phyloP scores from a whole-genome alignment of 106 monocot species.

The Apostasia ramifera region DNA sequence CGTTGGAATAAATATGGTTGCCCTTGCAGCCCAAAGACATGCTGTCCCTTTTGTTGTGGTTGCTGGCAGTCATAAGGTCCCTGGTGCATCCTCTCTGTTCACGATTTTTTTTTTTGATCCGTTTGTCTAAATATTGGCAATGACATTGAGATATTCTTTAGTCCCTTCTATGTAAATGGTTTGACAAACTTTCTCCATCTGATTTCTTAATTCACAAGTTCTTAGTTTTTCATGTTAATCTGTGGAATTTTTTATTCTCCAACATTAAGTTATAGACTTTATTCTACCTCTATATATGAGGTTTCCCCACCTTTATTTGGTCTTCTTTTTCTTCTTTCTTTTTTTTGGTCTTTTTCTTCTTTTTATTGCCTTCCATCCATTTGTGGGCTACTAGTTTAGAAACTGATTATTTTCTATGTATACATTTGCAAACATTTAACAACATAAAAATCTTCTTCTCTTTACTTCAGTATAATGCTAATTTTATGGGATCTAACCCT shows the following conservation, averaged over 20 bases:
- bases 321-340: neutral
- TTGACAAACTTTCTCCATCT: too few relatives aligned
- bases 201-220: too few relatives aligned
- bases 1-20: conserved; percentile 90
- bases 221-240: too few relatives aligned
- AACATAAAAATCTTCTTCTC: too few relatives aligned
- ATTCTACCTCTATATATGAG: neutral
- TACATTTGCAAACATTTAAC: too few relatives aligned
- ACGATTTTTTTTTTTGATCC: neutral
- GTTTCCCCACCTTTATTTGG: neutral
- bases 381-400: too few relatives aligned
- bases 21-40: conserved; percentile 96
- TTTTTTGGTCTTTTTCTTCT: neutral
- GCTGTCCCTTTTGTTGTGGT: conserved; percentile 99
- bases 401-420: too few relatives aligned
- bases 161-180: too few relatives aligned
- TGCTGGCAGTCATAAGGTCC: conserved; percentile 96
- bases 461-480: too few relatives aligned
- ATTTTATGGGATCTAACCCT: too few relatives aligned
- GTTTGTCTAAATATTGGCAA: neutral
- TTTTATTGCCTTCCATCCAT: neutral
- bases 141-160: neutral
- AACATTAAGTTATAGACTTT: neutral
- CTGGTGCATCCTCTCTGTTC: neutral
- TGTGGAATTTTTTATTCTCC: too few relatives aligned